A percentile compares a stretch with the other conserved stretches of the same genome.
Conservation (phyloP, 495 filamentous ascomycete genomes). For the Mycothermus thermophilus region DNA sequence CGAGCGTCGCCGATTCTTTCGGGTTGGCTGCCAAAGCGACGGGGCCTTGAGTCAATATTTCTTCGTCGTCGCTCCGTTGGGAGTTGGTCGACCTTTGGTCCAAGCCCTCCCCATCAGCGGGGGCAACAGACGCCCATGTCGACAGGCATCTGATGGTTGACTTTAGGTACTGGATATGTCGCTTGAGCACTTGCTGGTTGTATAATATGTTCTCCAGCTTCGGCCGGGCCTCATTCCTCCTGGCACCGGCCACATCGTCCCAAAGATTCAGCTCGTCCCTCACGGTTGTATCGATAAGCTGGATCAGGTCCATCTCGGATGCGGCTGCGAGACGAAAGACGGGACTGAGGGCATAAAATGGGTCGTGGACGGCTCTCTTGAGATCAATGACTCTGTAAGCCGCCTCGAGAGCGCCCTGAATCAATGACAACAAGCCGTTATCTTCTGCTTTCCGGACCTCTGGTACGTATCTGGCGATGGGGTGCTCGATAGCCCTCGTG, state of each 20-base stretch:
- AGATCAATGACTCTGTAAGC: conserved; percentile 10
- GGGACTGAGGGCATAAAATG: conserved; percentile 17
- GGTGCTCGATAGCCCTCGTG: too few relatives aligned
- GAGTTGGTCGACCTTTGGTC: too few relatives aligned
- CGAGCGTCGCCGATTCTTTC: too few relatives aligned
- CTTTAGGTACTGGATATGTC: conserved; percentile 15
- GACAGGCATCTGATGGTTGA: background rate
- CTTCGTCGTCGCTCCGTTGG: too few relatives aligned
- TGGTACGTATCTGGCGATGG: too few relatives aligned
- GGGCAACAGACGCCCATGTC: background rate
- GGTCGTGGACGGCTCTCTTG: conserved; percentile 5
- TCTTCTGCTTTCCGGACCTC: too few relatives aligned
- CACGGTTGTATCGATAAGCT: conserved; percentile 14
- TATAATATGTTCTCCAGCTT: conserved; percentile 6
- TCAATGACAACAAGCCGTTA: background rate
- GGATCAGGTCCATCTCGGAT: conserved; percentile 18
- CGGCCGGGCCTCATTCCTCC: too few relatives aligned
- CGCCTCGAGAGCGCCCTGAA: background rate
- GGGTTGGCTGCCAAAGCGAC: too few relatives aligned
- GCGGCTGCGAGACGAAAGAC: conserved; percentile 13
- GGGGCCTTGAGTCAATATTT: too few relatives aligned
- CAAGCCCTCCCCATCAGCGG: background rate
- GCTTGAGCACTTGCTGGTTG: conserved; percentile 10
- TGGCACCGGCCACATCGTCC: background rate
- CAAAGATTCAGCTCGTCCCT: conserved; percentile 3